Base-by-base conservation (phyloP, 148 eudicot genomes). In the Camellia lanceoleosa region DNA sequence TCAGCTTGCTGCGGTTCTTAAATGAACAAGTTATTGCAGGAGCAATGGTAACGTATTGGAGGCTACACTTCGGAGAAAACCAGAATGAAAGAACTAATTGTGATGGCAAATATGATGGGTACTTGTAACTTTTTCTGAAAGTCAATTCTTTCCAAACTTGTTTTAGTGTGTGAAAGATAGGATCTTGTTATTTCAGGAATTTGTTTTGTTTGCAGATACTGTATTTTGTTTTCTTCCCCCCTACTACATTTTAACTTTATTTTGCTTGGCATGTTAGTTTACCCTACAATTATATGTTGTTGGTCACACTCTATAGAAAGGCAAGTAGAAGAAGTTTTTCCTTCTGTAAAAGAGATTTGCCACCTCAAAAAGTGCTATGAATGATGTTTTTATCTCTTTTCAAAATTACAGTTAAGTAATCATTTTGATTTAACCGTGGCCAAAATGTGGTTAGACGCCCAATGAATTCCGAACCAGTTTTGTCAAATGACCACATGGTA, bases 1-100 rank as follows among this genome's bases (percentile, higher is more conserved):
- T 94, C 95, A 51, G 90, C 92, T 44, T 94, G 95, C 89, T 94
- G 98, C 64, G 94, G 93, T 67, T 85, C 92, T 64, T 90, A 83
- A 87, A 52, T 67, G 47, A 56, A 11, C 59, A 38, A 5, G 1
- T 7, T 42, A 11, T 69, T 54, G 46, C 20, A 54, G 60, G 30
- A 75, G 38, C 38, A 30, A 30, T 30, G 38, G 38, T 30, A 30
- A 59, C 61, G 20, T 7, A 0, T 15, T 46, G 54, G 30, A 42
- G 46, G 75, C 69, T 11, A 14, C 74, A 14, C 67, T 76, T 68
- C 59, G 84, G 47, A 42, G 75, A 68, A 18, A 41, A 42, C 3
- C 42, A 46, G 23, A 56, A 59, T 19, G 59, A 23, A 64, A 71
- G 61, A 64, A 55, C 73, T 74, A 77, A 80, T 41, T 80, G 73